Evolutionary conservation across 2,329 filamentous ascomycete species (phyloP).

Genomic region (Lasiodiplodia sp.): DNA sequence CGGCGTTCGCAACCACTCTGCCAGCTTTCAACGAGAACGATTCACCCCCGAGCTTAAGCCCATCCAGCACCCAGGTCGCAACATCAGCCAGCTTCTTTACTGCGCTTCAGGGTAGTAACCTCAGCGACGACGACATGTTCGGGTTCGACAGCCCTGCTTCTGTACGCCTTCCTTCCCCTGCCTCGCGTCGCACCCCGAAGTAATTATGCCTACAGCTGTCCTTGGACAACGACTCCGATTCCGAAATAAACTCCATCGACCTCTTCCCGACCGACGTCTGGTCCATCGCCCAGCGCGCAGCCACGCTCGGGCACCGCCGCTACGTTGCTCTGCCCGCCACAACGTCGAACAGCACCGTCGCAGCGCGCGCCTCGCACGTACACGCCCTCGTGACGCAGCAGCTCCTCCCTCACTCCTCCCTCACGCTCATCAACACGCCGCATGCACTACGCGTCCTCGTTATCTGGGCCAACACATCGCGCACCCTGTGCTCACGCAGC

Average conservation of each 20-base stretch:
- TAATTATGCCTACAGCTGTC: neutral
- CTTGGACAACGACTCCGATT: neutral
- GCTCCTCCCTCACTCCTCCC: neutral
- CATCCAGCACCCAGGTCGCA: neutral
- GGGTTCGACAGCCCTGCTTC: neutral
- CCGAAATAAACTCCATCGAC: neutral
- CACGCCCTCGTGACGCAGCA: neutral
- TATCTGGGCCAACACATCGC: neutral
- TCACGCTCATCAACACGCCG: neutral
- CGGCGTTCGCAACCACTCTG: neutral
- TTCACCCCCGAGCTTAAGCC: neutral
- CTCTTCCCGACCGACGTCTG: neutral
- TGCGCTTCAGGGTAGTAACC: neutral
- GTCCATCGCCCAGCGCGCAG: neutral
- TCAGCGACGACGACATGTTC: neutral
- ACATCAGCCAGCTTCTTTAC: neutral
- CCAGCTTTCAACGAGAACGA: neutral
- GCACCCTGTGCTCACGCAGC: neutral
- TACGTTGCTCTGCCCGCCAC: neutral
- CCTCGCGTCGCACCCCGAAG: neutral
- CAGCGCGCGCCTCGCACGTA: neutral
- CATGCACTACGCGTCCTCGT: neutral
- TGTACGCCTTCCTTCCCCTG: neutral
- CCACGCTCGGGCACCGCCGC: neutral
- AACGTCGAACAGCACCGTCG: neutral